Evolutionary conservation across 2,329 filamentous ascomycete species (phyloP), one percentile per base, ranked within the genome.

Genomic region (Blastomyces parvus): DNA sequence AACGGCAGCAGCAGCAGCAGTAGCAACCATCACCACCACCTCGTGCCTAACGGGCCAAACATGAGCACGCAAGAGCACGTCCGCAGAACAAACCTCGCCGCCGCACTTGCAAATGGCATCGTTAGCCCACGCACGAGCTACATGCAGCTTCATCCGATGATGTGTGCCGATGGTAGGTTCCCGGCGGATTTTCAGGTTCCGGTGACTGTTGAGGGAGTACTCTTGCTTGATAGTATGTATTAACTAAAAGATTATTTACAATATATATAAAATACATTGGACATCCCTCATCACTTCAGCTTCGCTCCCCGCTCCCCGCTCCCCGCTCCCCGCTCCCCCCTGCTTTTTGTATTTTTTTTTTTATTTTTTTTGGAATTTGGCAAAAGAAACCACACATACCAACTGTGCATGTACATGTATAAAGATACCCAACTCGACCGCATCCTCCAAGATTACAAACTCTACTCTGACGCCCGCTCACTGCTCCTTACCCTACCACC

Each of bases 381-480:
- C 38, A 58, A 60, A 60, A 58, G 56, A 62, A 40, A 30, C 62
- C 8, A 36, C 33, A 9, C 17, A 48, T 14, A 30, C 55, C 25
- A 30, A 46, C 42, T 8, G 40, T 42, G 33, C 33, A 27, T 30
- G 13, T 19, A 33, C 33, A 36, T 19, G 40, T 5, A 42, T 17
- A 50, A 58, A 69, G 69, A 63, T 33, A 65, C 64, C 13, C 69
- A 70, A 67, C 65, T 70, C 30, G 69, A 70, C 50, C 65, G 68
- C 14, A 70, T 70, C 46, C 67, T 70, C 60, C 67, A 67, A 42
- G 65, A 69, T 38, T 70, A 70, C 58, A 63, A 62, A 13, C 63
- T 70, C 14, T 68, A 68, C 40, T 65, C 67, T 22, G 66, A 70
- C 33, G 63, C 55, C 38, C 64, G 65, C n/a, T 63, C 61, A 4